Evolutionary conservation across 768 basidiomycete genomes (phyloP), one percentile per base, ranked within the genome.

Genomic region (Pisolithus orientalis): DNA sequence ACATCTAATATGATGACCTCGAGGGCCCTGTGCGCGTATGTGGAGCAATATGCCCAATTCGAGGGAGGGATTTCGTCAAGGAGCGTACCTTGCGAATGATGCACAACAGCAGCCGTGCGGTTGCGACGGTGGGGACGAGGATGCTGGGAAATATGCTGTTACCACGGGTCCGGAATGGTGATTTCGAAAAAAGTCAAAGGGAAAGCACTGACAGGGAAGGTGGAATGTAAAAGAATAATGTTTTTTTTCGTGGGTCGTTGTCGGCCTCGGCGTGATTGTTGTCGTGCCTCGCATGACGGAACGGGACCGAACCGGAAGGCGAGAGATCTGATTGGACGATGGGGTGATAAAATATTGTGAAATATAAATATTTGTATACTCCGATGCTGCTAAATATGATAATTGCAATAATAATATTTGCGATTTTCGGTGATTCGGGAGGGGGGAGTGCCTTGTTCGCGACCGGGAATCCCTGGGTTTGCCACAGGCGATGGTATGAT

Each of bases 391-490:
- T 13, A 27, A 6, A 44, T 28, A 24, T 24, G 24, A 24, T 44
- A 11, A 24, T 27, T 40, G 39, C 13, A 42, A 21, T 13, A n/a
- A 31, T 46, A 10, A 34, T 47, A 34, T 32, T 28, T 27, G 13
- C 21, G 32, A 34, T 47, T 47, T 32, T 34, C 32, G 49, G 38
- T 40, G 49, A 39, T 39, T 39, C 28, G 39, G 46, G 24, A 37
- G 13, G 46, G 25, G 21, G 25, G 21, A 32, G 31, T n/a, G 17
- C 59, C 62, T 53, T 67, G 57, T 69, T 71, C 70, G 71, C 70
- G 70, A 63, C 68, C 68, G 68, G 68, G 46, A 62, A 60, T 57
- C 59, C 50, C 59, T 67, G 67, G 61, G 11, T 9, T 62, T 55
- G 65, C 59, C 13, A 21, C 62, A 43, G 49, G 16, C 37, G 21